Evolutionary conservation across 495 filamentous ascomycete genomes (phyloP), one percentile per base, ranked within the genome.

Genomic region (Aspergillus bertholletiae): DNA sequence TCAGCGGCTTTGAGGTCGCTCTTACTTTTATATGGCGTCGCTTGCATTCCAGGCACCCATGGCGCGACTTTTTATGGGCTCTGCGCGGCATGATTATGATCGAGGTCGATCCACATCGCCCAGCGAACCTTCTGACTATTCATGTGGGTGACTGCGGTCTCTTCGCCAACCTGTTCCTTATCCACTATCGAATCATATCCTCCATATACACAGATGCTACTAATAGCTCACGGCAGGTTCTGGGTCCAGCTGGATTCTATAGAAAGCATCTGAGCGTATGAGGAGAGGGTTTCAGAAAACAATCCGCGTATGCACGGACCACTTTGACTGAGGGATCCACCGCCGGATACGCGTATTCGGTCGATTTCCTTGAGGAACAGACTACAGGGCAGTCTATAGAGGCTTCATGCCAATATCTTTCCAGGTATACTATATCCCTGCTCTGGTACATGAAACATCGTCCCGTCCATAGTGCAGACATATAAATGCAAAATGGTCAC

Each of bases 1-100:
- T 2, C 41, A n/a, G 9, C 35, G 28, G n/a, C n/a, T 51, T 6
- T 17, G 15, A 11, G n/a, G 17, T 1, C 30, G 15, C 15, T 17
- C 20, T 34, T 55, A 70, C 72, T 62, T 75, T 75, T 32, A 74
- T 61, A 30, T 71, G 70, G 20, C 69, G 69, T 43, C 65, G 65
- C 54, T 75, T 75, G 50, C 69, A 74, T 60, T 69, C 65, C 7
- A 65, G 24, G 48, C 69, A 74, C 23, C 71, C 72, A 48, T 65
- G 64, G n/a, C 69, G 61, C 26, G 67, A 72, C 40, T 75, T 75
- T 35, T 52, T 62, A 48, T 74, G 71, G 7, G 64, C 51, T 56
- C 66, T 60, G 20, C 69, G 71, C 17, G 63, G 61, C 73, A 73
- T 75, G 26, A 22, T 32, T 18, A 21, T 34, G 15, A 40, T n/a